These are phyloP conservation scores for Erodium texanum DNA, from an alignment of 441 rosid genomes.

Conservation along the genomic window DNA sequence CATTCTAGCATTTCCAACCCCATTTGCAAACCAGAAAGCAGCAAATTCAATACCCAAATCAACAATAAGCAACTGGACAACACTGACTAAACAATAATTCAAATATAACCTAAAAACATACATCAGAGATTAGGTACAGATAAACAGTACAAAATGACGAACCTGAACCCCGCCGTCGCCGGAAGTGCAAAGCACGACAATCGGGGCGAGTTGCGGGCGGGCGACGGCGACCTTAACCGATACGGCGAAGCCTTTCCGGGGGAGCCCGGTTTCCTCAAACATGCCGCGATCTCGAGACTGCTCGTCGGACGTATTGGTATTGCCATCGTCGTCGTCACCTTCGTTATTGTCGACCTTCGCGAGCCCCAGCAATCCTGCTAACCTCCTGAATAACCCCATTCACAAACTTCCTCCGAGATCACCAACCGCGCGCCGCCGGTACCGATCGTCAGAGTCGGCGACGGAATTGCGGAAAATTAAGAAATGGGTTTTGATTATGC, in stretches of 20 bases:
- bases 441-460: background rate
- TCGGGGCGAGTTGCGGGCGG: conserved; percentile 11
- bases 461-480: conserved; percentile 4
- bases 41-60: background rate
- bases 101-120: background rate
- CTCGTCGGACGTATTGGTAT: background rate
- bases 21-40: background rate
- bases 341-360: conserved; percentile 7
- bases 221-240: conserved; percentile 17
- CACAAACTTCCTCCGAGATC: background rate
- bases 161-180: conserved; percentile 22
- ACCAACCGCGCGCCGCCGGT: background rate
- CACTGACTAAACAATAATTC: background rate
- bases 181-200: conserved; percentile 16
- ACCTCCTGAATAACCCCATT: conserved; percentile 14
- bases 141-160: conserved; percentile 3
- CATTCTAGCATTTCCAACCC: background rate
- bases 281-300: background rate
- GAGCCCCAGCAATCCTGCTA: conserved; percentile 15
- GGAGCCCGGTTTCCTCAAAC: conserved; percentile 12
- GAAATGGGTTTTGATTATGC: background rate
- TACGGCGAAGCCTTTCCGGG: conserved; percentile 18
- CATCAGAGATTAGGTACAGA: background rate
- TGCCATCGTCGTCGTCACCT: background rate
- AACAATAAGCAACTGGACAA: background rate